phyloP scores from a whole-genome alignment of 2,329 filamentous ascomycete species.

The Ceratocystis smalleyi region DNA sequence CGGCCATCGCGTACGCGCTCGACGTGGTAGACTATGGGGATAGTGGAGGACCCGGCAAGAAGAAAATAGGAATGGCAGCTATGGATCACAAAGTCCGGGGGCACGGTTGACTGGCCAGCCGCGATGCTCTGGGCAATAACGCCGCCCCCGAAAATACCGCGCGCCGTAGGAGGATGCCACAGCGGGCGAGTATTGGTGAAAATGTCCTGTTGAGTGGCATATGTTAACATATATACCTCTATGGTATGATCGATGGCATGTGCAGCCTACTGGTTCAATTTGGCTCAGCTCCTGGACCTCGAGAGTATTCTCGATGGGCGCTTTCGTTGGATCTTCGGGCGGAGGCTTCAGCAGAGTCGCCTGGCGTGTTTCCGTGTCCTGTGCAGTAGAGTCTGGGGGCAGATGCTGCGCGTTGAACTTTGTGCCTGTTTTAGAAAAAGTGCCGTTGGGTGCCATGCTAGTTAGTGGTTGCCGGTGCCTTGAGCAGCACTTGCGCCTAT shows the following conservation, averaged over 20 bases:
- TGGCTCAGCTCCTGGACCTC: constrained; percentile 68
- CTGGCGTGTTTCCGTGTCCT: constrained; percentile 21
- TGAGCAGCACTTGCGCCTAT: too few relatives aligned
- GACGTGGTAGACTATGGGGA: constrained; percentile 87
- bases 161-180: constrained; percentile 83
- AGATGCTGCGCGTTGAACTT: background rate
- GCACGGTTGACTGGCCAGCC: constrained; percentile 78
- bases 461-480: background rate
- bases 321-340: constrained; percentile 53
- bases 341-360: constrained; percentile 49
- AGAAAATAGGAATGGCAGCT: constrained; percentile 99
- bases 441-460: constrained; percentile 7
- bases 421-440: background rate
- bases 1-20: constrained; percentile 83
- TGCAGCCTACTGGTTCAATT: constrained; percentile 47
- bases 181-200: constrained; percentile 87
- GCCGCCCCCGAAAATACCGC: constrained; percentile 84
- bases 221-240: background rate
- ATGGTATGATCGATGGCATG: background rate
- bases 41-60: constrained; percentile 67
- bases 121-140: constrained; percentile 85
- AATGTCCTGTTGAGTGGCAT: constrained; percentile 44
- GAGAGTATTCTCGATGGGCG: constrained; percentile 75
- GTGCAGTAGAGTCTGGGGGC: background rate
- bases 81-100: constrained; percentile 65